phyloP scores from a whole-genome alignment of 2,329 filamentous ascomycete genomes.

The Epichloe aotearoae region DNA sequence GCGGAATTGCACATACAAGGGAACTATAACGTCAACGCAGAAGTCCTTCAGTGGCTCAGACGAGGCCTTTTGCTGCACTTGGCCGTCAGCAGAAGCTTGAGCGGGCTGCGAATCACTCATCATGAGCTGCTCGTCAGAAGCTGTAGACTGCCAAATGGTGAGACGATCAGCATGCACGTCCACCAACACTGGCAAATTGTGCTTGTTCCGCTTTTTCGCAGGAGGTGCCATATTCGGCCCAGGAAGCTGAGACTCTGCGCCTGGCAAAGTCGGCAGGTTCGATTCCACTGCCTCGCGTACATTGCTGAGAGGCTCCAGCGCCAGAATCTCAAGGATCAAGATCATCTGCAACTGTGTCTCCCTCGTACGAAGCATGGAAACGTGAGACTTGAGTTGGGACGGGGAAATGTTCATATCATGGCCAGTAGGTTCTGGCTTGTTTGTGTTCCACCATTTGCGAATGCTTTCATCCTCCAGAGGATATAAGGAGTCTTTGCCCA shows the following conservation, averaged over 20 bases:
- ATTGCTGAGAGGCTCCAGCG: conserved; percentile 45
- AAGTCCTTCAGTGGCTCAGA: conserved; percentile 60
- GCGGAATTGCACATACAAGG: conserved; percentile 44
- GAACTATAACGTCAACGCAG: conserved; percentile 67
- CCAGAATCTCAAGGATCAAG: conserved; percentile 61
- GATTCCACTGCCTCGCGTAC: conserved; percentile 28
- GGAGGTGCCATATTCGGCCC: conserved; percentile 17
- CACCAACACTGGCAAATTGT: conserved; percentile 51
- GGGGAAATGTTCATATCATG: conserved; percentile 34
- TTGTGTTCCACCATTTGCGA: conserved; percentile 55
- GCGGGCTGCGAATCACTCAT: conserved; percentile 34
- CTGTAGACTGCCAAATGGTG: conserved; percentile 73
- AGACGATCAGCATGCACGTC: conserved; percentile 66
- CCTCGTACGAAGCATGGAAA: conserved; percentile 54
- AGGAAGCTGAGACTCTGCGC: conserved; percentile 16
- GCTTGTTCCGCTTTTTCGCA: conserved; percentile 44
- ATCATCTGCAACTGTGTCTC: conserved; percentile 76
- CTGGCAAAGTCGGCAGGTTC: conserved; percentile 32
- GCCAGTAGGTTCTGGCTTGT: conserved; percentile 37
- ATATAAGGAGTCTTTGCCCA: conserved; percentile 57
- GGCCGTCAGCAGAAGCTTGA: conserved; percentile 19
- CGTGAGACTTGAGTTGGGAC: conserved; percentile 45
- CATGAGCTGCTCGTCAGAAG: conserved; percentile 42
- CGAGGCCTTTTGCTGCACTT: conserved; percentile 26
- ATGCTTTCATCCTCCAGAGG: conserved; percentile 51